phyloP scores from a whole-genome alignment of 495 filamentous ascomycete genomes.

The Pseudomonodictys pantanalensis region DNA sequence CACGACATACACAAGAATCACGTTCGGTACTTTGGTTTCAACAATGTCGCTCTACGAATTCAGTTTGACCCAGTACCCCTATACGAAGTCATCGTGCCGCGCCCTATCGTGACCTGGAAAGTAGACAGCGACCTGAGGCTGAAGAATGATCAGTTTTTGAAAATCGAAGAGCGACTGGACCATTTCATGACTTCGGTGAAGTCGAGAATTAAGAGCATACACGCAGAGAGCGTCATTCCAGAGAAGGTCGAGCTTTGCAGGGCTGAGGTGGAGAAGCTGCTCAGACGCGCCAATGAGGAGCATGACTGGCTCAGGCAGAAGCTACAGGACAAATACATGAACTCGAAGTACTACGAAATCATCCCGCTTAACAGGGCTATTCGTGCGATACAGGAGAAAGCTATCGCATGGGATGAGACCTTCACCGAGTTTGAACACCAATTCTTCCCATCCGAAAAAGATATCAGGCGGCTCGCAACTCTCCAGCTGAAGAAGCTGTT shows the following conservation, averaged over 20 bases:
- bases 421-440: conserved; percentile 89
- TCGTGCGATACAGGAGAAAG: conserved; percentile 85
- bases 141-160: conserved; percentile 85
- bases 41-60: conserved; percentile 77
- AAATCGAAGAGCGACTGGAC: conserved; percentile 73
- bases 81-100: conserved; percentile 92
- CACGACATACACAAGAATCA: conserved; percentile 93
- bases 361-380: conserved; percentile 87
- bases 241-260: conserved; percentile 79
- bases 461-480: conserved; percentile 86
- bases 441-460: conserved; percentile 95
- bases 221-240: conserved; percentile 81
- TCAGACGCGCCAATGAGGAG: conserved; percentile 75
- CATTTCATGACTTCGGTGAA: conserved; percentile 86
- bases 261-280: conserved; percentile 72
- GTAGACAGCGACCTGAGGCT: conserved; percentile 87
- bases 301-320: conserved; percentile 67
- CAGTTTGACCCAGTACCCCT: conserved; percentile 90
- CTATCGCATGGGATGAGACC: conserved; percentile 84
- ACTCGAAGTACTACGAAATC: conserved; percentile 92
- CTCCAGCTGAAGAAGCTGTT: conserved; percentile 95
- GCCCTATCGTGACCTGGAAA: conserved; percentile 90
- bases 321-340: conserved; percentile 85
- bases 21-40: conserved; percentile 85
- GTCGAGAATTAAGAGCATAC: conserved; percentile 78